Evolutionary conservation across 2,329 filamentous ascomycete species (phyloP).

Genomic region (Diaporthe velutina): DNA sequence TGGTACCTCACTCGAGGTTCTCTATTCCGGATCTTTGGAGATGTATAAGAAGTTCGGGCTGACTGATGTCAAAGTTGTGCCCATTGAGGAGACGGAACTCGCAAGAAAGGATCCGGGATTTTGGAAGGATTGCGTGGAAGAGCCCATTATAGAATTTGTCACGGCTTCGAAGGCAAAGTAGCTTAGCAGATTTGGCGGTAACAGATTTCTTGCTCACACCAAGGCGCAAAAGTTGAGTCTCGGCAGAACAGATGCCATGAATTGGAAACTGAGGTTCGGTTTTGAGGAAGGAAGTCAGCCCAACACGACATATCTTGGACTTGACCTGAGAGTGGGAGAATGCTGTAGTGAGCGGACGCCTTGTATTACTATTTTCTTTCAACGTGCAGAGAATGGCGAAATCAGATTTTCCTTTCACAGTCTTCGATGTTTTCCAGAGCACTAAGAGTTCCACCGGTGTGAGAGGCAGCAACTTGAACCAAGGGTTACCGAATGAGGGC

Average conservation of each 20-base stretch:
- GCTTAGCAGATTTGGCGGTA: no score
- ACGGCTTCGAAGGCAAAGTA: conserved; percentile 14
- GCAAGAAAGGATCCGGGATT: conserved; percentile 3
- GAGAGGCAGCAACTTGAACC: neutral
- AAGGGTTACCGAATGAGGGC: neutral
- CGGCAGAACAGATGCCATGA: neutral
- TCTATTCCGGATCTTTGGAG: conserved; percentile 32
- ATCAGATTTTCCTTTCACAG: neutral
- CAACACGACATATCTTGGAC: neutral
- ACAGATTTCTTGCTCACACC: no score
- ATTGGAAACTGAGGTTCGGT: neutral
- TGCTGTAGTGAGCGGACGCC: neutral
- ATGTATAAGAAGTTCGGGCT: conserved; percentile 36
- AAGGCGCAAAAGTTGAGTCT: neutral
- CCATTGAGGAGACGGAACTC: conserved; percentile 3
- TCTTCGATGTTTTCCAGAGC: neutral
- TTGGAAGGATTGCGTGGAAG: conserved; percentile 18
- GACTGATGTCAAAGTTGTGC: conserved; percentile 23
- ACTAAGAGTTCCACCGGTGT: neutral
- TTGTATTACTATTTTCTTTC: neutral
- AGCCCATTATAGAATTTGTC: conserved; percentile 1
- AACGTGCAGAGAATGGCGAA: neutral
- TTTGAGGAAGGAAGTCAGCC: neutral
- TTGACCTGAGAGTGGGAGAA: neutral
- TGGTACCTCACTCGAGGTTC: conserved; percentile 30